Evolutionary conservation across 2,329 filamentous ascomycete genomes (phyloP).

Genomic region (Clonostachys sp.): DNA sequence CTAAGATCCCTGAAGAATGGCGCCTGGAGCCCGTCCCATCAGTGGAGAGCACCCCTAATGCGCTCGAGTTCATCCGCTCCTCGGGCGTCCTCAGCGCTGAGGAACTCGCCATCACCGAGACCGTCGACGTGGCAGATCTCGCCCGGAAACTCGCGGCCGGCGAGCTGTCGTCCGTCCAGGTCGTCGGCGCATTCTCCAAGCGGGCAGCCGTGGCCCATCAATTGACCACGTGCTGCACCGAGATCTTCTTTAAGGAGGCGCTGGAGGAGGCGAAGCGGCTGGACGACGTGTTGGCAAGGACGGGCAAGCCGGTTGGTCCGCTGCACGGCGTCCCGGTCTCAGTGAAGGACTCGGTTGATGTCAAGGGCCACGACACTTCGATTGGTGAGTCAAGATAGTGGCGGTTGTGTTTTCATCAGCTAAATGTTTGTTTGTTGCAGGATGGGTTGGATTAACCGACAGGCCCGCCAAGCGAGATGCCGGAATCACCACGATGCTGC

Average conservation of each 20-base stretch:
- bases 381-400: conserved; percentile 27
- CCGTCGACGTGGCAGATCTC: conserved; percentile 20
- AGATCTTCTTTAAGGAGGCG: conserved; percentile 50
- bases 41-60: conserved; percentile 45
- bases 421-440: too few relatives aligned
- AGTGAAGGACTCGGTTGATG: conserved; percentile 49
- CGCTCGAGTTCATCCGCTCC: conserved; percentile 47
- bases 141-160: conserved; percentile 27
- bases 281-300: background rate
- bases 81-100: conserved; percentile 55
- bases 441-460: too few relatives aligned
- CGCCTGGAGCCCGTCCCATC: conserved; percentile 47
- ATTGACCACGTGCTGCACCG: conserved; percentile 41
- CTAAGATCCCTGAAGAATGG: conserved; percentile 55
- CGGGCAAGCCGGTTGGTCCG: conserved; percentile 35
- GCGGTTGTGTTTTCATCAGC: conserved; percentile 29
- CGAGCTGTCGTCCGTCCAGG: conserved; percentile 13
- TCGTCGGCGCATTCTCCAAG: background rate
- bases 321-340: conserved; percentile 55
- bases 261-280: conserved; percentile 35
- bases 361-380: conserved; percentile 45
- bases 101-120: conserved; percentile 30
- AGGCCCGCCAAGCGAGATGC: conserved; percentile 42
- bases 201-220: conserved; percentile 28
- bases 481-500: conserved; percentile 51